Percentiles rank a stretch among this genome's conserved stretches.
phyloP scores from a whole-genome alignment of 371 early-diverging fungal species.

The Mucor mucedo region DNA sequence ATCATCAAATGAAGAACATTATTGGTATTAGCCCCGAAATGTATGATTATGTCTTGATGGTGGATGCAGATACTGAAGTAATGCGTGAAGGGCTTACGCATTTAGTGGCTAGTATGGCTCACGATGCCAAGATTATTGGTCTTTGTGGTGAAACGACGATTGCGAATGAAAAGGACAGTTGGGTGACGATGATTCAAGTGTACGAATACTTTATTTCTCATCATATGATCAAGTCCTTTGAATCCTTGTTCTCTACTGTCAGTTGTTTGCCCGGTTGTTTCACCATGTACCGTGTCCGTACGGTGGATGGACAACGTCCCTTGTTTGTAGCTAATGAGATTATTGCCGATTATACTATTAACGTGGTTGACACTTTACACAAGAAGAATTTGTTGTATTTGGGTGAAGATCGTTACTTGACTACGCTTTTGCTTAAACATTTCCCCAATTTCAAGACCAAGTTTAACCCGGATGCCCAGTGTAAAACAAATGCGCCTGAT shows the following conservation, averaged over 20 bases:
- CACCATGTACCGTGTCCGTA: conserved; percentile 87
- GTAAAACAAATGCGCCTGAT: conserved; percentile 95
- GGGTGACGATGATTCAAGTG: conserved; percentile 89
- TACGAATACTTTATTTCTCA: conserved; percentile 85
- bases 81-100: conserved; percentile 64
- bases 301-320: conserved; percentile 79
- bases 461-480: conserved; percentile 93
- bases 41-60: conserved; percentile 63
- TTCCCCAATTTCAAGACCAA: conserved; percentile 93
- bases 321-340: conserved; percentile 87
- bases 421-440: conserved; percentile 96
- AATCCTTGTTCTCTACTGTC: conserved; percentile 78
- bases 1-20: conserved; percentile 81
- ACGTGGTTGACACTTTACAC: conserved; percentile 95
- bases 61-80: conserved; percentile 67
- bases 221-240: conserved; percentile 79
- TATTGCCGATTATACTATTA: conserved; percentile 90
- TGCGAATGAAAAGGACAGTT: conserved; percentile 80
- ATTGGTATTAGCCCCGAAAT: conserved; percentile 81
- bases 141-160: conserved; percentile 81
- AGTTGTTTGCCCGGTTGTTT: conserved; percentile 92
- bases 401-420: conserved; percentile 89
- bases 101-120: conserved; percentile 69
- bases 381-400: conserved; percentile 82
- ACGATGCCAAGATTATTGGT: conserved; percentile 78